Conservation (phyloP, 805 yeast species). For the Candida parachauliodes region DNA sequence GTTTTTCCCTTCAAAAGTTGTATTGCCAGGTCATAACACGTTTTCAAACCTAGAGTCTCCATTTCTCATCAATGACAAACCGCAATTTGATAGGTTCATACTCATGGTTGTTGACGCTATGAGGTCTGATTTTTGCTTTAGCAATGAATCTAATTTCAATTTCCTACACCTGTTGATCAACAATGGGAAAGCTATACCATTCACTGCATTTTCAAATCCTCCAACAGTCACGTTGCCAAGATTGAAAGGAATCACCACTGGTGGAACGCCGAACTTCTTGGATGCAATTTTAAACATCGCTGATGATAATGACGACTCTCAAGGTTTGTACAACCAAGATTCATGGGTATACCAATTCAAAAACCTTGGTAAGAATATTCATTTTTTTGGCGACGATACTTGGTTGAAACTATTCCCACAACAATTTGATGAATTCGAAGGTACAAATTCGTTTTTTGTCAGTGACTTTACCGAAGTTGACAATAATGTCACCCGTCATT, state of each 20-base stretch:
- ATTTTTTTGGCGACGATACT: slow-evolving; percentile 96
- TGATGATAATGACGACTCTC: slow-evolving; percentile 75
- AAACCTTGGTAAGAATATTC: slow-evolving; percentile 21
- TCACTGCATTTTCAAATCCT: slow-evolving; percentile 88
- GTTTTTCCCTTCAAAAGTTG: slow-evolving; percentile 87
- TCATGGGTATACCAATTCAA: slow-evolving; percentile 79
- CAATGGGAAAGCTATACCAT: slow-evolving; percentile 74
- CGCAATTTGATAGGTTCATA: slow-evolving; percentile 64
- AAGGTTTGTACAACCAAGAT: slow-evolving; percentile 70
- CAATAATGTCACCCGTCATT: slow-evolving; percentile 84
- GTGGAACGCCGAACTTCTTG: slow-evolving; percentile 88
- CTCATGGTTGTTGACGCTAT: slow-evolving; percentile 91
- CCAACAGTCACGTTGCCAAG: slow-evolving; percentile 97
- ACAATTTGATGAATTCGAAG: slow-evolving; percentile 62
- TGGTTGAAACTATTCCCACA: slow-evolving; percentile 89
- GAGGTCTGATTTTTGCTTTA: slow-evolving; percentile 81
- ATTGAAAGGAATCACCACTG: slow-evolving; percentile 88
- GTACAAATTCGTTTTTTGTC: slow-evolving; percentile 91
- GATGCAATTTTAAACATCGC: slow-evolving; percentile 94
- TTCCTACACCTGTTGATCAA: slow-evolving; percentile 64
- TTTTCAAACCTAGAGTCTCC: slow-evolving; percentile 18
- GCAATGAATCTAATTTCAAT: slow-evolving; percentile 58
- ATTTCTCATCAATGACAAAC: slow-evolving; percentile 18
- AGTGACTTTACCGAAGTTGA: slow-evolving; percentile 95
- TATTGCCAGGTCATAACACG: slow-evolving; percentile 54